phyloP scores from a whole-genome alignment of 805 yeast species.

The Candida koratica region DNA sequence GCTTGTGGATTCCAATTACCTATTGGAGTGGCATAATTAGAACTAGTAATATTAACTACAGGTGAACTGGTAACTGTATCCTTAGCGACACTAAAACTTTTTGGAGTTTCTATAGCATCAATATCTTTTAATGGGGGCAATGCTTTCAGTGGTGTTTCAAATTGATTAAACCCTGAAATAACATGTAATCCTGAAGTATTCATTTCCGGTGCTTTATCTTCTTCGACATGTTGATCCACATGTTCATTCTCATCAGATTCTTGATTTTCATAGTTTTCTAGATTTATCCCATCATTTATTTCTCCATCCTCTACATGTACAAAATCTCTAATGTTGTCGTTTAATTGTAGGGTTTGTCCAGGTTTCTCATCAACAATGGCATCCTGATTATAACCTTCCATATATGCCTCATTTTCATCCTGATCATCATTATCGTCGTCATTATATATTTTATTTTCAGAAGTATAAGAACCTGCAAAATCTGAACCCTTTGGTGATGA shows the following conservation, averaged over 20 bases:
- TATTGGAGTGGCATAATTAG: slow-evolving; percentile 5
- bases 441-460: background rate
- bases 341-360: no score
- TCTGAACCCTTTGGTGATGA: background rate
- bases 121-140: slow-evolving; percentile 43
- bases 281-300: background rate
- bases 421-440: background rate
- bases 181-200: slow-evolving; percentile 12
- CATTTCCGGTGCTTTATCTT: slow-evolving; percentile 12
- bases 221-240: no score
- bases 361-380: slow-evolving; percentile 11
- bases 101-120: slow-evolving; percentile 39
- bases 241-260: slow-evolving; percentile 4
- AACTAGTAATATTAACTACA: slow-evolving; percentile 9
- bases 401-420: slow-evolving; percentile 3
- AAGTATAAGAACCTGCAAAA: background rate
- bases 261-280: background rate
- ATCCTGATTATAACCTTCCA: background rate
- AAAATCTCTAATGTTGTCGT: no score
- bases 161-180: slow-evolving; percentile 14
- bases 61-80: slow-evolving; percentile 26
- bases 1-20: no score
- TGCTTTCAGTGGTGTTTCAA: slow-evolving; percentile 40
- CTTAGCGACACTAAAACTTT: slow-evolving; percentile 37
- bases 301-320: background rate